Evolutionary conservation across 2,329 filamentous ascomycete genomes (phyloP), one percentile per base, ranked within the genome.

Genomic region (Scopulariopsis brevicaulis): DNA sequence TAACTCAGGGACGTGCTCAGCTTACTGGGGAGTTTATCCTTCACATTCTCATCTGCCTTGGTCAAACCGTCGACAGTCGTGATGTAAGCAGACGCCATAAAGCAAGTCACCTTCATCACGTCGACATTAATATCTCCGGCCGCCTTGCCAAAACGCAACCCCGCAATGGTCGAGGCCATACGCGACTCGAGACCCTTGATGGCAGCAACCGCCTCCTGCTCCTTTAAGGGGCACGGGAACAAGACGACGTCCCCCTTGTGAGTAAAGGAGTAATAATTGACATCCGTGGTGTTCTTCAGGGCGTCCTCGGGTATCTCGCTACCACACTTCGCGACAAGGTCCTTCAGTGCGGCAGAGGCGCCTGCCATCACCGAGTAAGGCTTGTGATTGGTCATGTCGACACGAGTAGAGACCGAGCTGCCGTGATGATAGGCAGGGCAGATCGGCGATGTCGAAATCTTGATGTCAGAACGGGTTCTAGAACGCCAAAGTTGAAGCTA

Each of bases 121-220:
- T 82, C 76, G 28, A 84, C 73, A 28, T 70, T 69, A 58, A 82
- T 76, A 6, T 43, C 24, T 5, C 54, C 40, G 4, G 48, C 53
- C 32, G 65, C 61, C 25, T 67, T 62, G n/a, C 74, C 77, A 65
- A 76, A 75, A 53, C 75, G 72, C 28, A 86, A 67, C 65, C 84
- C 74, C 11, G 78, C 80, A 60, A 87, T 77, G 1, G 79, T 76
- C n/a, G 78, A 78, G 3, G 80, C 81, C n/a, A 82, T 73, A 46
- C 77, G 75, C 5, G 78, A 83, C 63, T 86, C 83, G 6, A 84
- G 70, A 6, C 77, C 82, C 64, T 84, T 85, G 61, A 85, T 70
- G 3, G 82, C 72, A 34, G 68, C 67, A 4, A 65, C 66, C 6
- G 69, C 67, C 59, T 75, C 73, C 57, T 74, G 71, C 60, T 75